These are phyloP conservation scores for Chamaecyparis obtusa DNA, from an alignment of 75 land plant species.

Conservation along the genomic window DNA sequence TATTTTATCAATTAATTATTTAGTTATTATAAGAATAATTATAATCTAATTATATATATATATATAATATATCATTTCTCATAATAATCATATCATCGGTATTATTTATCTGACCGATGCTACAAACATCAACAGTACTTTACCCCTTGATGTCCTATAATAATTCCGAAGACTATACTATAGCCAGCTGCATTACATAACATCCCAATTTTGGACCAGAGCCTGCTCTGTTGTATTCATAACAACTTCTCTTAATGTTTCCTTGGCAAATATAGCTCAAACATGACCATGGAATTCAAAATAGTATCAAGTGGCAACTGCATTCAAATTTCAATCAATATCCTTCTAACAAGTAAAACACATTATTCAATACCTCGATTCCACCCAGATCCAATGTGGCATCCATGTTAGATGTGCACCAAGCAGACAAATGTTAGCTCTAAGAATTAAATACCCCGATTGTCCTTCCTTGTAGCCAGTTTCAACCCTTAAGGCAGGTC, in stretches of 20 bases:
- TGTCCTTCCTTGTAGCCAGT: slow-evolving; percentile 37
- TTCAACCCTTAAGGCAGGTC: slow-evolving; percentile 13
- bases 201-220: not conserved
- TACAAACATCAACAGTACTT: too few species aligned
- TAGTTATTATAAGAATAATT: too few species aligned
- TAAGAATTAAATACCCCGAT: slow-evolving; percentile 33
- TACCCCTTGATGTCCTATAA: not conserved
- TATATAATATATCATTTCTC: too few species aligned
- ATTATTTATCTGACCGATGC: too few species aligned
- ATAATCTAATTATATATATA: too few species aligned
- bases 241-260: slow-evolving; percentile 33
- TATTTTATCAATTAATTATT: too few species aligned
- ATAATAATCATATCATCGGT: too few species aligned
- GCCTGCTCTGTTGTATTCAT: not conserved
- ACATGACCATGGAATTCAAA: slow-evolving; percentile 23
- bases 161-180: not conserved
- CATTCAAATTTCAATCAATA: slow-evolving; percentile 19
- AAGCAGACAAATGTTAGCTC: slow-evolving; percentile 34
- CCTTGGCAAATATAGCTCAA: slow-evolving; percentile 16
- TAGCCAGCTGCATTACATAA: not conserved
- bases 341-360: slow-evolving; percentile 39
- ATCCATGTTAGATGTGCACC: slow-evolving; percentile 28
- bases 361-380: slow-evolving; percentile 34
- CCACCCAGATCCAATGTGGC: slow-evolving; percentile 47
- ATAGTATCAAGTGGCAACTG: slow-evolving; percentile 39